Evolutionary conservation across 1,139 yeast genomes (phyloP), one percentile per base, ranked within the genome.

Genomic region (Candida sp.): DNA sequence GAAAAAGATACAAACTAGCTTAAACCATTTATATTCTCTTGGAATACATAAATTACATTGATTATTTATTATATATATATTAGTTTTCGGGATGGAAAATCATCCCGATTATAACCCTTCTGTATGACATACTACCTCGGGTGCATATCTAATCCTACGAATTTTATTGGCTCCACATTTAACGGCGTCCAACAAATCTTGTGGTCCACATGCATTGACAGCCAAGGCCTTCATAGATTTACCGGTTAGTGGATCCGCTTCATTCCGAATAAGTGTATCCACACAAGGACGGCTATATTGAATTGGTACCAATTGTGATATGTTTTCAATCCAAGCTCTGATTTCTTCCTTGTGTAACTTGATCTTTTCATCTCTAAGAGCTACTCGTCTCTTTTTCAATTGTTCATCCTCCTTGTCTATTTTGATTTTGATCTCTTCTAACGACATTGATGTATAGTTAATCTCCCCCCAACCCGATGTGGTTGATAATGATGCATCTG

Each of bases 171-270:
- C 62, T 35, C 50, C 57, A 4, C 47, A 50, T 43, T 60, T 65
- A 9, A 69, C 54, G 19, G 45, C 44, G 22, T 62, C 52, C 3
- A 66, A 57, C 41, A 73, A 61, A 3, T 40, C 41, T 3, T 45
- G 51, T 4, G 75, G 70, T 1, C 78, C 78, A 59, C 77, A 72
- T 21, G 65, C 56, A 15, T 64, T 49, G 2, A 73, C 67, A 0
- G 76, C 75, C 45, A 71, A 33, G 2, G 65, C 52, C 43, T 54
- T 58, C 22, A 35, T 64, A 43, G 35, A 35, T 30, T 23, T 33
- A 25, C 11, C 30, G 5, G 53, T 41, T 22, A 42, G 36, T 35
- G 42, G 21, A 37, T 45, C 11, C 11, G 44, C 37, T 19, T 47
- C 46, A 5, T 35, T 22, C 7, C 45, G 40, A 5, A 49, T 45